Evolutionary conservation across 345 rosid species (phyloP), one percentile per base, ranked within the genome.

Genomic region (Lepidium sativum): DNA sequence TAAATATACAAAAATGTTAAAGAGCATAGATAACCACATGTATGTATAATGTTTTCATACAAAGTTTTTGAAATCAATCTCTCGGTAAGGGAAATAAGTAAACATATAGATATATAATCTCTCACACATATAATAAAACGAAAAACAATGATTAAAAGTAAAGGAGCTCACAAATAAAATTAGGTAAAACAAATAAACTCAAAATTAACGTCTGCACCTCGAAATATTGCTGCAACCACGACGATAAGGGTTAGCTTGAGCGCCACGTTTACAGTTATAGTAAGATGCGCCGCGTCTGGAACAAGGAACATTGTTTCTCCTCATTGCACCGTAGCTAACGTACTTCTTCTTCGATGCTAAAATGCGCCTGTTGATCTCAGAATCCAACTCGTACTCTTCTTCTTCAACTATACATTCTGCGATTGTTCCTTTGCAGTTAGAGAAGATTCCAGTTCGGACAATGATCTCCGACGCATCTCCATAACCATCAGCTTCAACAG

Each of bases 251-350:
- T 91, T 91, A 52, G 94, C 84, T 61, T 78, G 80, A 25, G 77
- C 86, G 1, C 91, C 88, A 4, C 68, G 62, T 70, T 55, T 64
- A 80, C 97, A 91, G 69, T 88, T 88, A 79, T 88, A 91, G 79
- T 91, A 91, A 38, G 96, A 86, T 38, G 94, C 85, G 12, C 97
- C 96, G 14, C 97, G 89, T 16, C 78, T 69, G 2, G 97, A 88
- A 80, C 97, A 91, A 23, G 97, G 97, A 16, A 88, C 91, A 17
- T 60, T 66, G 86, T 88, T 80, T 83, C 80, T 80, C 86, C 64
- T 83, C 45, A 91, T 81, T 34, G 96, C 91, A 29, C 88, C 94
- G 65, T 91, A 91, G 91, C 97, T 81, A 61, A 91, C 76, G 83
- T 83, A 88, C 38, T 45, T 80, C 76, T 32, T 72, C 76, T 32